Evolutionary conservation across 176 grass and related monocot genomes (phyloP).

Genomic region (Tillandsia leiboldiana): DNA sequence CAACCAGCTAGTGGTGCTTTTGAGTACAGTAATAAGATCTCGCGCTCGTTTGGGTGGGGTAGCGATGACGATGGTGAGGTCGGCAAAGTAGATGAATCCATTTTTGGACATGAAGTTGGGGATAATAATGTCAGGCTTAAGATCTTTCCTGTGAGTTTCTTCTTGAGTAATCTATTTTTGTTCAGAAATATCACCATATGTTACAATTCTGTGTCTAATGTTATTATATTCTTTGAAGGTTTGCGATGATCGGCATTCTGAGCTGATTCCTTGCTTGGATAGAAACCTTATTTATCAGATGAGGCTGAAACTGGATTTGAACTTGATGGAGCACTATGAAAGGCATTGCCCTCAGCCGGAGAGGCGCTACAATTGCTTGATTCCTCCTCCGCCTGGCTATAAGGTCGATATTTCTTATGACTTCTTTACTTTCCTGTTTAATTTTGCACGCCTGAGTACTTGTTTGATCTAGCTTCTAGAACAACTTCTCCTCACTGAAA

Average conservation of each 20-base stretch:
- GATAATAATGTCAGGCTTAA: conserved; percentile 43
- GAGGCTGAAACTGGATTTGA: conserved; percentile 92
- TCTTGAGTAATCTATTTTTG: neutral
- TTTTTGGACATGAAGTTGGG: conserved; percentile 50
- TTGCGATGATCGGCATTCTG: conserved; percentile 86
- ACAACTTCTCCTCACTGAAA: neutral
- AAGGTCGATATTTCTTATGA: conserved; percentile 37
- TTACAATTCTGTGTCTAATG: neutral
- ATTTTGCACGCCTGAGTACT: neutral
- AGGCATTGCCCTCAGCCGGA: conserved; percentile 90
- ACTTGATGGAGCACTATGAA: conserved; percentile 98
- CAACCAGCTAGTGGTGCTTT: conserved; percentile 41
- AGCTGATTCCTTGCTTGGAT: conserved; percentile 96
- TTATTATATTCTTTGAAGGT: conserved; percentile 36
- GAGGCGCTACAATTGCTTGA: conserved; percentile 84
- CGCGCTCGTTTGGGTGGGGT: conserved; percentile 62
- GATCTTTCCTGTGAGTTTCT: conserved; percentile 73
- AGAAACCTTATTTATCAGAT: conserved; percentile 99
- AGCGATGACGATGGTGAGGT: conserved; percentile 37
- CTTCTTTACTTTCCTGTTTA: neutral
- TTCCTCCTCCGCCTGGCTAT: conserved; percentile 82
- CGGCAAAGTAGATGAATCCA: conserved; percentile 57
- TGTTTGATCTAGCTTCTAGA: no score
- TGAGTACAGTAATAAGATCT: conserved; percentile 80
- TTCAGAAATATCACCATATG: neutral